Conservation (phyloP, 208 protist species). For the Trypanosoma rangeli region DNA sequence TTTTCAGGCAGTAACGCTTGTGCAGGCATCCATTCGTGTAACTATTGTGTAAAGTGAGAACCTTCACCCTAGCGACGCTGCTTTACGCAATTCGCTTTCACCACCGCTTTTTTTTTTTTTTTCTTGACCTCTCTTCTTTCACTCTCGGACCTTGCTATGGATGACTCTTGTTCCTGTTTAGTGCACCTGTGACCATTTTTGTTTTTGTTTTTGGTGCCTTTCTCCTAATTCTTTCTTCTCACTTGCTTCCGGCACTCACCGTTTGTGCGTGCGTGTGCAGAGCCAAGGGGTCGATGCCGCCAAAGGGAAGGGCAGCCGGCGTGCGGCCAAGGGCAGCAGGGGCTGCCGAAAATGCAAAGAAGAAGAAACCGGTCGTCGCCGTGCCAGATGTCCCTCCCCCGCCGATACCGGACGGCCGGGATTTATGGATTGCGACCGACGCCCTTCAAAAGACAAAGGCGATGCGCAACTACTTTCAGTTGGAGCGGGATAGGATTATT, state of each 20-base stretch:
- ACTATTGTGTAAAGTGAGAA: background rate
- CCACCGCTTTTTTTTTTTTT: background rate
- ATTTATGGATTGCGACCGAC: constrained; percentile 89
- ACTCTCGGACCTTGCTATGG: background rate
- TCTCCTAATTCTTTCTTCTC: constrained; percentile 24
- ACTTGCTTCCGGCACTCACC: background rate
- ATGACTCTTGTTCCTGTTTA: background rate
- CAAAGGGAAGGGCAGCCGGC: constrained; percentile 22
- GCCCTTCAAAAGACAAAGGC: constrained; percentile 92
- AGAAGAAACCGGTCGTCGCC: constrained; percentile 20
- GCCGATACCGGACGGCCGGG: constrained; percentile 49
- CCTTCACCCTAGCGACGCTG: background rate
- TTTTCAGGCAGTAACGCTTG: background rate
- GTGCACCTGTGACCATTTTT: background rate
- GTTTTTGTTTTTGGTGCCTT: constrained; percentile 4
- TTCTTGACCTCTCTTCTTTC: background rate
- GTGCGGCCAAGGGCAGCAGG: constrained; percentile 12
- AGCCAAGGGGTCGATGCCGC: constrained; percentile 20
- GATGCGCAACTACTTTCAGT: constrained; percentile 97
- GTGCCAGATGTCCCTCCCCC: constrained; percentile 5
- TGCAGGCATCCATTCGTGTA: background rate
- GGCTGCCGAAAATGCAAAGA: constrained; percentile 14
- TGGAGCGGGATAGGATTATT: constrained; percentile 96
- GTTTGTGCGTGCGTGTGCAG: constrained; percentile 22
- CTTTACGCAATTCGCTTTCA: background rate